Percentiles rank a stretch among this genome's conserved stretches.
phyloP scores from a whole-genome alignment of 202 grass and related monocot species.

The Elaeis oleifera region DNA sequence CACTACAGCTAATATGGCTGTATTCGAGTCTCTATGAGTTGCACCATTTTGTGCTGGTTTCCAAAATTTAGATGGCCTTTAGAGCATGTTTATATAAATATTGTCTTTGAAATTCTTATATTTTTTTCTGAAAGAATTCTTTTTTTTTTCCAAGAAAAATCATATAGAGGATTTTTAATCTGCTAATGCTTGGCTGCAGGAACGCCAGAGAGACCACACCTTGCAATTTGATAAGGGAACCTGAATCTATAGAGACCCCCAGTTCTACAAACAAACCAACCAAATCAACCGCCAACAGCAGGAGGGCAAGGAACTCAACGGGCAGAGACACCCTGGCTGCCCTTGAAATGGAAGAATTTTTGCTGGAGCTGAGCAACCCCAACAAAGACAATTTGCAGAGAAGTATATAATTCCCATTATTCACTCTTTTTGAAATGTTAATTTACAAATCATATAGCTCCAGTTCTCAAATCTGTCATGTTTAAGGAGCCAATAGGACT shows the following conservation, averaged over 20 bases:
- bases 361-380: conserved; percentile 21
- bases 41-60: too few species aligned
- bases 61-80: too few species aligned
- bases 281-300: conserved; percentile 8
- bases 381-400: conserved; percentile 27
- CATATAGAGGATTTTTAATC: too few species aligned
- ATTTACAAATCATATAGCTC: neutral
- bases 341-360: conserved; percentile 36
- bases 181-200: conserved; percentile 11
- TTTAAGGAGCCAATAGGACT: too few species aligned
- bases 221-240: conserved; percentile 27
- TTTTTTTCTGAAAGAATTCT: too few species aligned
- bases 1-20: too few species aligned
- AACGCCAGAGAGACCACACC: conserved; percentile 29
- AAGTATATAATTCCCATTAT: conserved; percentile 19
- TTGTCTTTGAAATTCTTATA: too few species aligned
- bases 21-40: too few species aligned
- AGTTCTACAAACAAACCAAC: conserved; percentile 19
- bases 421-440: neutral
- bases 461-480: neutral
- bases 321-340: conserved; percentile 10
- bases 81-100: too few species aligned
- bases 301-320: neutral
- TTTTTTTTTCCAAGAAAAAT: too few species aligned
- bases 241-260: conserved; percentile 15